Conservation (phyloP, 306 rosid species). For the Ammopiptanthus mongolicus region DNA sequence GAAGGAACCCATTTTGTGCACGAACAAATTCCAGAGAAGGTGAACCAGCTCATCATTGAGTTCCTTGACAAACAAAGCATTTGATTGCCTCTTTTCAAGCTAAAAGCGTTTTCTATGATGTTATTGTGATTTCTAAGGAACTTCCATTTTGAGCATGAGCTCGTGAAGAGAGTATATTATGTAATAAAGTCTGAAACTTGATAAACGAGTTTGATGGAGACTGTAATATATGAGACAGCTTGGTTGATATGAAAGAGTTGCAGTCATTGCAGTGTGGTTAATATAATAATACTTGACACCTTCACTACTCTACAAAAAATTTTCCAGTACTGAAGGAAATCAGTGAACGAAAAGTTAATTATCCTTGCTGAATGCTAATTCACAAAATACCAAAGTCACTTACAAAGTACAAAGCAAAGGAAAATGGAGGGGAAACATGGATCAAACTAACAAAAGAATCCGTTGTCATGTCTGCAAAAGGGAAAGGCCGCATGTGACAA, state of each 20-base stretch:
- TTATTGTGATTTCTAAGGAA: not conserved
- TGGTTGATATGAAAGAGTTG: not conserved
- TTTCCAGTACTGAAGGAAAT: not conserved
- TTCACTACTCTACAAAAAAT: not conserved
- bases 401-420: not conserved
- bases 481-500: constrained; percentile 65
- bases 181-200: not conserved
- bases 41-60: constrained; percentile 39
- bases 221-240: not conserved
- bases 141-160: not conserved
- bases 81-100: not conserved
- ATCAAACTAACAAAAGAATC: constrained; percentile 8
- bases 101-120: not conserved
- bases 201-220: not conserved
- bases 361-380: not conserved
- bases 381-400: not conserved
- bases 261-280: not conserved
- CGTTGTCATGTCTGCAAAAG: constrained; percentile 10
- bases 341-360: not conserved
- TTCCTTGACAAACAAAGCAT: constrained; percentile 39
- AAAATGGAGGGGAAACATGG: not conserved
- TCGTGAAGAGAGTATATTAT: not conserved
- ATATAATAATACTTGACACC: not conserved
- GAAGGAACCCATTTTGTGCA: constrained; percentile 53
- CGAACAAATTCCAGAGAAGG: constrained; percentile 46